Base-by-base conservation (phyloP, 805 yeast species). In the Sugiyamaella americana region DNA sequence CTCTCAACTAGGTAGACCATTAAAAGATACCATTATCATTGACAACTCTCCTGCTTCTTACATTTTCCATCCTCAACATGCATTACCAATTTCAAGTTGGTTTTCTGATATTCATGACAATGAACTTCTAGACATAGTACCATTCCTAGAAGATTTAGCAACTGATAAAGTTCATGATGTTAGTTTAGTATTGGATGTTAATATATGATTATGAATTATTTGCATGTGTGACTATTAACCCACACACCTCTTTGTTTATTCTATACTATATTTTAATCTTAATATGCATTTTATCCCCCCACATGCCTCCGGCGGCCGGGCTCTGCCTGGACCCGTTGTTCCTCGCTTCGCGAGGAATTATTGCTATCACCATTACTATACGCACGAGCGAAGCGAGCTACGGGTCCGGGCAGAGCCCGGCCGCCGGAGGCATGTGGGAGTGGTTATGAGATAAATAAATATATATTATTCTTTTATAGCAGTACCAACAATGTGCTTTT, bases 41-140 rank as follows among this genome's bases (percentile, higher is more conserved):
- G 99, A 93, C 70, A 93, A 93, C 66, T 89, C 98, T 2, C 98
- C 99, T 1, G 96, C 98, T 2, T 87, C 96, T n/a, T 93, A 93
- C 66, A 82, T 91, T 47, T 86, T 93, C 73, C 98, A 93, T 63
- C 99, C 98, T 18, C 95, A 87, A 65, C 96, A 93, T 69, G 95
- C 98, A 5, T 84, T 93, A 23, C 99, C 99, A 20, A 86, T 93
- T 23, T 86, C 96, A 55, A 82, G 93, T 64, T 93, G 99, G 99
- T 93, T 93, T 72, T 86, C 96, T 55, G 99, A 93, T 67, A 80
- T 93, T 23, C 98, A 93, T 65, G 99, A 93, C 65, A 89, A 89
- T 63, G 99, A 93, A 72, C 73, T 93, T 58, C 66, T 86, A 51
- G 99, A 93, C 66, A 78, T 93, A 66, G 69, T 93, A 46, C 98